These are phyloP conservation scores for Fusarium udum DNA, from an alignment of 2,329 filamentous ascomycete species.

Conservation along the genomic window DNA sequence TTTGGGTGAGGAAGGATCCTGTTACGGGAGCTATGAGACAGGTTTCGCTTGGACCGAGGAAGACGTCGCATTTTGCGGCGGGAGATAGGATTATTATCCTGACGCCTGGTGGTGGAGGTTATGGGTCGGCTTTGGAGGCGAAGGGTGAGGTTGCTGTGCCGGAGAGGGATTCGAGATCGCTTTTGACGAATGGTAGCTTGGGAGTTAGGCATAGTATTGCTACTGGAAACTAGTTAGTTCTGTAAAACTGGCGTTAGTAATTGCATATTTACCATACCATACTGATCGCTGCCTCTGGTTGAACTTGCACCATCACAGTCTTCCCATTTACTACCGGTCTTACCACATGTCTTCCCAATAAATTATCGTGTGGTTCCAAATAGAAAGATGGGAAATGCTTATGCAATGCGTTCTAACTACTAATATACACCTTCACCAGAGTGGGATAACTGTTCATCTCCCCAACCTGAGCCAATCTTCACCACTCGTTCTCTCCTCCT, in stretches of 20 bases:
- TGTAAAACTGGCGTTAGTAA: background rate
- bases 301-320: background rate
- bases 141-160: background rate
- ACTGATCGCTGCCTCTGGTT: fast-evolving
- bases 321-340: no score
- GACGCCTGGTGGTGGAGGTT: slow-evolving; percentile 44
- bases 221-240: slow-evolving; percentile 19
- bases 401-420: background rate
- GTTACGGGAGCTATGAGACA: slow-evolving; percentile 47
- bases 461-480: fast-evolving
- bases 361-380: fast-evolving
- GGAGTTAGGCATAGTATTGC: slow-evolving; percentile 34
- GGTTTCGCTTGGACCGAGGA: slow-evolving; percentile 37
- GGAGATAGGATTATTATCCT: slow-evolving; percentile 41
- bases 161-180: slow-evolving; percentile 15
- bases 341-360: background rate
- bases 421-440: background rate
- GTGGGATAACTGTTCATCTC: background rate
- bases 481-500: fast-evolving
- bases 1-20: slow-evolving; percentile 64
- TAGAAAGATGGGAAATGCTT: no score
- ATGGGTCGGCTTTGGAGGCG: slow-evolving; percentile 4
- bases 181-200: slow-evolving; percentile 34
- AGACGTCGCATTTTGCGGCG: slow-evolving; percentile 32
- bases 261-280: background rate